These are phyloP conservation scores for Amorphotheca resinae DNA, from an alignment of 495 filamentous ascomycete species.

Conservation along the genomic window DNA sequence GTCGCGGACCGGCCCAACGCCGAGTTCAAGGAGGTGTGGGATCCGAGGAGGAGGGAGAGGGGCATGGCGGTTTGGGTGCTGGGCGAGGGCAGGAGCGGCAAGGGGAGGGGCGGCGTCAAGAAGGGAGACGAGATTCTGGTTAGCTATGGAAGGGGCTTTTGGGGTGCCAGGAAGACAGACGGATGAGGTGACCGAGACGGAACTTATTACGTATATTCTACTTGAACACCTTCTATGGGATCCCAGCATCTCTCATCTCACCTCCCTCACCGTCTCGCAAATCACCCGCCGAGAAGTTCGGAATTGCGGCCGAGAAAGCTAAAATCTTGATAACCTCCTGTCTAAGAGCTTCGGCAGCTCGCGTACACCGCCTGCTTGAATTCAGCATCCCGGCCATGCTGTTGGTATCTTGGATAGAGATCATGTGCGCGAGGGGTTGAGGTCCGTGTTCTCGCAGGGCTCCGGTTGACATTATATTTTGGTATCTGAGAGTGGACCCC, in stretches of 20 bases:
- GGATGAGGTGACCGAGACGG: background rate
- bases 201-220: background rate
- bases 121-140: conserved; percentile 53
- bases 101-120: conserved; percentile 29
- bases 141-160: conserved; percentile 58
- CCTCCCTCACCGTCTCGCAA: background rate
- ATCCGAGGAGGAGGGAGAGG: conserved; percentile 31
- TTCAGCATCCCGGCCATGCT: conserved; percentile 4
- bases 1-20: conserved; percentile 29
- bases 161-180: conserved; percentile 28
- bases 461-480: conserved; percentile 9
- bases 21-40: conserved; percentile 47
- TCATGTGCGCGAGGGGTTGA: conserved; percentile 2
- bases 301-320: conserved; percentile 3
- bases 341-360: conserved; percentile 1
- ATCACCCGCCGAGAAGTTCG: conserved; percentile 7
- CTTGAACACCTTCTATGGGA: background rate
- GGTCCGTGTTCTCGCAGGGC: conserved; percentile 6
- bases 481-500: conserved; percentile 1
- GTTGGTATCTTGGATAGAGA: conserved; percentile 5
- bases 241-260: background rate
- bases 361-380: conserved; percentile 2
- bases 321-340: conserved; percentile 4
- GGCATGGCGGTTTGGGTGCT: conserved; percentile 53
- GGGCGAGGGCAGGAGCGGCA: conserved; percentile 33